Percentiles rank a stretch among this genome's conserved stretches.
Evolutionary conservation across 2,329 filamentous ascomycete species (phyloP).

Genomic region (Trichothecium sympodiale): DNA sequence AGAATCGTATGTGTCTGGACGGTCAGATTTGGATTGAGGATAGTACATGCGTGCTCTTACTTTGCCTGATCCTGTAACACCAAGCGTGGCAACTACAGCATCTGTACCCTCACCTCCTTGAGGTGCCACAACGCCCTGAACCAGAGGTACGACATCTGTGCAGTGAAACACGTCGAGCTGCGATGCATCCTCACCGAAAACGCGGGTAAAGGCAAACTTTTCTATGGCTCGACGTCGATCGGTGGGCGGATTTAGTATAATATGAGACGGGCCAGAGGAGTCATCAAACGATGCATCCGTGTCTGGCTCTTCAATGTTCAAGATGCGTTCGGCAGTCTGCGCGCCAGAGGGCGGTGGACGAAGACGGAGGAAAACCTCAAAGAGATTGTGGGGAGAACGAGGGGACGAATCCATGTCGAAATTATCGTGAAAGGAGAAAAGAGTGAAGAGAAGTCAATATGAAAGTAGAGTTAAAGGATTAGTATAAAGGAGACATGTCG

Average conservation of each 20-base stretch:
- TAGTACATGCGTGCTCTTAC: too few relatives aligned
- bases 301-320: slow-evolving; percentile 58
- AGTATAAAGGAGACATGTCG: too few relatives aligned
- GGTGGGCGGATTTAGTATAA: slow-evolving; percentile 68
- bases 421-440: too few relatives aligned
- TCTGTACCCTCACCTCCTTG: slow-evolving; percentile 71
- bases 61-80: slow-evolving; percentile 94
- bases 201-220: slow-evolving; percentile 85
- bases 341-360: slow-evolving; percentile 49
- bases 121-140: slow-evolving; percentile 70
- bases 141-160: slow-evolving; percentile 61
- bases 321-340: slow-evolving; percentile 51
- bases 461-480: too few relatives aligned
- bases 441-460: too few relatives aligned
- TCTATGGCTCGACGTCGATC: slow-evolving; percentile 84
- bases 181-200: slow-evolving; percentile 77
- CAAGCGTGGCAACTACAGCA: slow-evolving; percentile 80
- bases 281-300: slow-evolving; percentile 17
- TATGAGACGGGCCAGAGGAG: slow-evolving; percentile 48
- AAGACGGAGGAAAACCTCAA: slow-evolving; percentile 84
- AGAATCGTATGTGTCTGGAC: slow-evolving; percentile 86
- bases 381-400: slow-evolving; percentile 45
- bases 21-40: neutral
- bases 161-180: slow-evolving; percentile 83
- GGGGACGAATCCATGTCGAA: too few relatives aligned